These are phyloP conservation scores for Cenchrus fungigraminus DNA, from an alignment of 176 grass and related monocot species.

Conservation along the genomic window DNA sequence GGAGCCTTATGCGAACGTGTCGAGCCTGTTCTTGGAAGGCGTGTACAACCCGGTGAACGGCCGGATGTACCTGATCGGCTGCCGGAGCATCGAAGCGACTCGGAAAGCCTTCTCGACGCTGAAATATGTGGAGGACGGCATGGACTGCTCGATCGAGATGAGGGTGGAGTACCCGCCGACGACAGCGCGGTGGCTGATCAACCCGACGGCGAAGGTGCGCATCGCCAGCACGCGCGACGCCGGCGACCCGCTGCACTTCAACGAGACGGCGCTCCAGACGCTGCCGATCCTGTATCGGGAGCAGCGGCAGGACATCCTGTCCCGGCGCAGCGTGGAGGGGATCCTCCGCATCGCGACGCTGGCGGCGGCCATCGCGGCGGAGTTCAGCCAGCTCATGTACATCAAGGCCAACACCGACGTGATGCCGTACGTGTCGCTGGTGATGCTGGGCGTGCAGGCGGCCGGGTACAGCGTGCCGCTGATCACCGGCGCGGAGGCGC, in stretches of 20 bases:
- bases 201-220: slow-evolving; percentile 64
- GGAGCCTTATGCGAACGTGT: slow-evolving; percentile 29
- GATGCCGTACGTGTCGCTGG: slow-evolving; percentile 73
- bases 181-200: slow-evolving; percentile 81
- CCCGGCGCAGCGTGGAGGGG: slow-evolving; percentile 76
- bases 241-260: slow-evolving; percentile 61
- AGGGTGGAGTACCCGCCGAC: slow-evolving; percentile 84
- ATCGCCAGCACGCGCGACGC: slow-evolving; percentile 60
- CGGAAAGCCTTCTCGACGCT: slow-evolving; percentile 43
- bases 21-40: slow-evolving; percentile 65
- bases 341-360: slow-evolving; percentile 76
- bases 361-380: slow-evolving; percentile 56
- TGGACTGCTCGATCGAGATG: slow-evolving; percentile 90
- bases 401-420: slow-evolving; percentile 61
- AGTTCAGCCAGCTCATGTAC: slow-evolving; percentile 72
- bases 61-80: slow-evolving; percentile 84
- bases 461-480: slow-evolving; percentile 81
- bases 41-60: slow-evolving; percentile 84
- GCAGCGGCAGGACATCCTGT: slow-evolving; percentile 82
- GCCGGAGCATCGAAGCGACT: slow-evolving; percentile 54
- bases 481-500: slow-evolving; percentile 79
- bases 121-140: slow-evolving; percentile 48
- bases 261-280: slow-evolving; percentile 62
- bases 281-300: slow-evolving; percentile 70
- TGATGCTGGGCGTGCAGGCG: slow-evolving; percentile 87